A percentile compares a stretch with the other conserved stretches of the same genome.
Evolutionary conservation across 2,329 filamentous ascomycete species (phyloP).

Genomic region (Aspergillus fischeri): DNA sequence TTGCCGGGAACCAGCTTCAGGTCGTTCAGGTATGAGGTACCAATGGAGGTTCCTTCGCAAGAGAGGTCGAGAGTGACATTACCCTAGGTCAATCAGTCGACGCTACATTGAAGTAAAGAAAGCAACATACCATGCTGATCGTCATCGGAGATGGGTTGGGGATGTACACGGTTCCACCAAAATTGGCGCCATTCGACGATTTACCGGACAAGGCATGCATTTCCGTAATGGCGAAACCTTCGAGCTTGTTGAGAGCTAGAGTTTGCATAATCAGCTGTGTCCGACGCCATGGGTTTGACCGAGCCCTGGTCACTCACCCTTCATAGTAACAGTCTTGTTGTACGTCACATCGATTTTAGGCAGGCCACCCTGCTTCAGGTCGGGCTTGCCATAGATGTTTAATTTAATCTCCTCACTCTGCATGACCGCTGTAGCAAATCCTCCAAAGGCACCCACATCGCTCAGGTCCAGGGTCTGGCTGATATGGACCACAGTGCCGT

Average conservation of each 20-base stretch:
- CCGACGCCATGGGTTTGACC: background rate
- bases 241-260: constrained; percentile 55
- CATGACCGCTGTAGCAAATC: constrained; percentile 49
- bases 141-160: constrained; percentile 59
- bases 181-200: constrained; percentile 47
- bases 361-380: constrained; percentile 48
- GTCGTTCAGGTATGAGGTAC: constrained; percentile 47
- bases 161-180: constrained; percentile 52
- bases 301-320: constrained; percentile 39
- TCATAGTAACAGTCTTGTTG: constrained; percentile 55
- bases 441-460: constrained; percentile 44
- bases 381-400: constrained; percentile 49
- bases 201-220: constrained; percentile 43
- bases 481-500: constrained; percentile 40
- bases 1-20: constrained; percentile 52
- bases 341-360: constrained; percentile 51
- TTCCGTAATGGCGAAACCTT: constrained; percentile 48
- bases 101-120: background rate
- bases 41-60: constrained; percentile 46
- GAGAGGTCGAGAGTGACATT: constrained; percentile 55
- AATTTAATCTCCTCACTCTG: constrained; percentile 47
- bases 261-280: background rate
- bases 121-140: constrained; percentile 43
- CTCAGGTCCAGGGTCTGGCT: constrained; percentile 44
- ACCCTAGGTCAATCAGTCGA: constrained; percentile 33